These are phyloP conservation scores for Spergularia marina DNA, from an alignment of 148 eudicot genomes.

Conservation along the genomic window DNA sequence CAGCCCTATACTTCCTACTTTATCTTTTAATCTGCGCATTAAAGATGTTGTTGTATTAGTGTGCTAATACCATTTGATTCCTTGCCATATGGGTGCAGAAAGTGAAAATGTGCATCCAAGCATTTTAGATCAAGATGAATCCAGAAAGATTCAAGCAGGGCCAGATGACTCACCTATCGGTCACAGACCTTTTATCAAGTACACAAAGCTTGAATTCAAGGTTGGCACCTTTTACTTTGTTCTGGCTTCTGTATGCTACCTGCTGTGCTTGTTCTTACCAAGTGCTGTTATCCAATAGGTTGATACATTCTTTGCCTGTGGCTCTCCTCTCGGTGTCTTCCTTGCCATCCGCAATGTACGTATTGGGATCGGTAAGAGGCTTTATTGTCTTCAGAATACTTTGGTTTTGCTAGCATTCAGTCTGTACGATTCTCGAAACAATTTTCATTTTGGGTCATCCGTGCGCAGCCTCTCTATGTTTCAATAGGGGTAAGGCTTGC, in stretches of 20 bases:
- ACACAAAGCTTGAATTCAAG: conserved; percentile 83
- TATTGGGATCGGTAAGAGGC: conserved; percentile 70
- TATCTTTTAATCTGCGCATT: not conserved
- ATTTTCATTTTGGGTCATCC: too few relatives aligned
- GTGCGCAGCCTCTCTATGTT: too few relatives aligned
- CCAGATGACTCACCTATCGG: conserved; percentile 37
- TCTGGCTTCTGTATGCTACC: conserved; percentile 3
- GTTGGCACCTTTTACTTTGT: conserved; percentile 26
- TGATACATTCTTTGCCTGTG: conserved; percentile 93
- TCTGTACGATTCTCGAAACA: too few relatives aligned
- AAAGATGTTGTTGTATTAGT: not conserved
- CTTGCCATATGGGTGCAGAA: conserved; percentile 27
- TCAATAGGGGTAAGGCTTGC: too few relatives aligned
- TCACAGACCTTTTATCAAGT: conserved; percentile 68
- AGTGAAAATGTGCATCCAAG: conserved; percentile 27
- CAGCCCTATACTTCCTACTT: conserved; percentile 1
- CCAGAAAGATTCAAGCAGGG: conserved; percentile 33
- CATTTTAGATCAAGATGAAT: conserved; percentile 33
- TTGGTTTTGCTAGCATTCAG: not conserved
- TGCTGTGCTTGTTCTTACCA: not conserved
- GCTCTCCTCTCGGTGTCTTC: conserved; percentile 98
- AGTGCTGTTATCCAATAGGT: conserved; percentile 46
- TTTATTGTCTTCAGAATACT: not conserved
- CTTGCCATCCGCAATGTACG: conserved; percentile 95
- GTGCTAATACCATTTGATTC: conserved; percentile 7